A percentile compares a stretch with the other conserved stretches of the same genome.
These are phyloP conservation scores for Nicotiana obtusifolia DNA, from an alignment of 257 asterid genomes.

Conservation along the genomic window DNA sequence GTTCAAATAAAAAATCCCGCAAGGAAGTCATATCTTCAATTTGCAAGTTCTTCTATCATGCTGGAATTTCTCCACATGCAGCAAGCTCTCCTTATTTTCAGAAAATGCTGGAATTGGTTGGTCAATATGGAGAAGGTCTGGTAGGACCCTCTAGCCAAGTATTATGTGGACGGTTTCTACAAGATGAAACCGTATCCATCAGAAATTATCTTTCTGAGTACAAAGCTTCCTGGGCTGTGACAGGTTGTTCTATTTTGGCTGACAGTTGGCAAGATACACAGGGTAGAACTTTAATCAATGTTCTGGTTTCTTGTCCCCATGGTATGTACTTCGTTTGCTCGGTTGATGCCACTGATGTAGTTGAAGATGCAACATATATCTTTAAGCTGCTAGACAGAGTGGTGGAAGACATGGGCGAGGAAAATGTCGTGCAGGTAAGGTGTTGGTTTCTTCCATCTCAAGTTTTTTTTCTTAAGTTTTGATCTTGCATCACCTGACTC, in stretches of 20 bases:
- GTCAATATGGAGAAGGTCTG: constrained; percentile 65
- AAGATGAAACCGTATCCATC: constrained; percentile 60
- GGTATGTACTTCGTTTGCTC: constrained; percentile 82
- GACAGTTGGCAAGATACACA: constrained; percentile 77
- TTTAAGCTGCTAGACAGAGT: constrained; percentile 79
- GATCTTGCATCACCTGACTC: constrained; percentile 16
- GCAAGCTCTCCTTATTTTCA: constrained; percentile 82
- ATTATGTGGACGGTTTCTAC: constrained; percentile 65
- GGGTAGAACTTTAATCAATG: constrained; percentile 57
- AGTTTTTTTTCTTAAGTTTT: not conserved
- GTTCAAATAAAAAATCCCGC: constrained; percentile 52
- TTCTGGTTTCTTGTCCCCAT: constrained; percentile 84
- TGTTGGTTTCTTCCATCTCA: not conserved
- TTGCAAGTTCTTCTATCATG: constrained; percentile 85
- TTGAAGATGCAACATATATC: constrained; percentile 57
- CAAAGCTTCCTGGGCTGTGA: constrained; percentile 82
- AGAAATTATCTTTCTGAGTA: constrained; percentile 64
- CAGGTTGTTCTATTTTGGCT: constrained; percentile 86
- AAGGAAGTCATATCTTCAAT: constrained; percentile 80
- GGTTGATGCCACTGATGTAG: constrained; percentile 65
- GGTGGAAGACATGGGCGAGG: constrained; percentile 92
- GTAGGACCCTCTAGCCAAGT: constrained; percentile 61
- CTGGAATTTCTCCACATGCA: constrained; percentile 78
- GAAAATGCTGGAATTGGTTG: constrained; percentile 76
- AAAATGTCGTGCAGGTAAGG: constrained; percentile 80